These are phyloP conservation scores for Xylariomycetidae sp. DNA, from an alignment of 2,329 filamentous ascomycete species.

Conservation along the genomic window DNA sequence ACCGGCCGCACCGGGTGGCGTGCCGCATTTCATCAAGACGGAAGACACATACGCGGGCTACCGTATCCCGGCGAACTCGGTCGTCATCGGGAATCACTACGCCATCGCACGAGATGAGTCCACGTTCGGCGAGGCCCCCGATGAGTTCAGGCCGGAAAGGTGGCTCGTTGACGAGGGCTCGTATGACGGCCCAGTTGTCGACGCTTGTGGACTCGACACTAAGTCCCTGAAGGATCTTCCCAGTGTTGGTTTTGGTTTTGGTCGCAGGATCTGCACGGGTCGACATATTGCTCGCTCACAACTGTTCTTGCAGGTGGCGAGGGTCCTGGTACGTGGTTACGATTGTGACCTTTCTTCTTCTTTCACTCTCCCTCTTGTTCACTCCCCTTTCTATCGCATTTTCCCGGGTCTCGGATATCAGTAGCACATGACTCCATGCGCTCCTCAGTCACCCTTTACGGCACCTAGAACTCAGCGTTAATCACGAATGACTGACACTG, in stretches of 20 bases:
- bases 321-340: too few relatives aligned
- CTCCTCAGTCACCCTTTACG: too few relatives aligned
- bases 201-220: too few relatives aligned
- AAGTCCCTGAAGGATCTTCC: too few relatives aligned
- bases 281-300: slow-evolving; percentile 45
- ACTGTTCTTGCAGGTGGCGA: slow-evolving; percentile 36
- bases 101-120: slow-evolving; percentile 31
- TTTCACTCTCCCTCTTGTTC: too few relatives aligned
- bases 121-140: slow-evolving; percentile 34
- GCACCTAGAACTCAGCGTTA: too few relatives aligned
- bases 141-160: slow-evolving; percentile 28
- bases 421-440: too few relatives aligned
- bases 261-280: slow-evolving; percentile 36
- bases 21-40: slow-evolving; percentile 34
- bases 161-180: slow-evolving; percentile 25
- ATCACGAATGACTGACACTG: too few relatives aligned
- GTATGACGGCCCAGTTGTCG: too few relatives aligned
- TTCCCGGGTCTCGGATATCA: too few relatives aligned
- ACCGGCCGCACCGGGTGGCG: slow-evolving; percentile 30
- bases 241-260: slow-evolving; percentile 52
- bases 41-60: slow-evolving; percentile 32
- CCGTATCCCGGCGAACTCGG: slow-evolving; percentile 37
- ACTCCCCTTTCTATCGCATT: too few relatives aligned
- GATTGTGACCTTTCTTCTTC: too few relatives aligned
- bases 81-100: slow-evolving; percentile 39